Conservation (phyloP, 2,329 filamentous ascomycete genomes). For the Pyrenochaeta sp. region DNA sequence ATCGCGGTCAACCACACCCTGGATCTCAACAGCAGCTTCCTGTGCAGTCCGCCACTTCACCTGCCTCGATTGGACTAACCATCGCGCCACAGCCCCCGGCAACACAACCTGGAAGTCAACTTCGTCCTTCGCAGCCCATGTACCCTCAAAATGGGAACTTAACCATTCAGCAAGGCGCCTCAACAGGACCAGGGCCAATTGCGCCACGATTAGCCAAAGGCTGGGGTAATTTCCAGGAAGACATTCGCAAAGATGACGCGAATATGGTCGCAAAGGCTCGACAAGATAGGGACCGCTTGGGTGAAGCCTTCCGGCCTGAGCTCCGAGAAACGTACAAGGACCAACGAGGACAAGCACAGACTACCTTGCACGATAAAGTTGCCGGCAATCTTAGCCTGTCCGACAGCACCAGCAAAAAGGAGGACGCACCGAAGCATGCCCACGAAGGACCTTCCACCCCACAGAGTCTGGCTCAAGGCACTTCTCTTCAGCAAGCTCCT, state of each 20-base stretch:
- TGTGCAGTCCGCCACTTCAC: slow-evolving; percentile 30
- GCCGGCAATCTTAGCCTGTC: slow-evolving; percentile 19
- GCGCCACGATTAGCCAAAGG: slow-evolving; percentile 38
- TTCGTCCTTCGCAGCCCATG: slow-evolving; percentile 28
- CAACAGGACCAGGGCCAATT: slow-evolving; percentile 34
- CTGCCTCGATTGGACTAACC: slow-evolving; percentile 32
- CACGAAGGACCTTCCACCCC: slow-evolving; percentile 33
- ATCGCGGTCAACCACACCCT: slow-evolving; percentile 55
- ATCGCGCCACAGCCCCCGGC: slow-evolving; percentile 22
- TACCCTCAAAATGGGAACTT: slow-evolving; percentile 23
- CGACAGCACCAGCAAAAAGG: slow-evolving; percentile 27
- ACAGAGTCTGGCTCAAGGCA: slow-evolving; percentile 26
- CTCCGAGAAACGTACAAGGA: slow-evolving; percentile 44
- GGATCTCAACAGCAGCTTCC: slow-evolving; percentile 35
- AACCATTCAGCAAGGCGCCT: slow-evolving; percentile 19
- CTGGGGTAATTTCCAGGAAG: slow-evolving; percentile 42
- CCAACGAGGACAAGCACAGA: slow-evolving; percentile 37
- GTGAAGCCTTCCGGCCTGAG: slow-evolving; percentile 40
- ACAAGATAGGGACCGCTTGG: slow-evolving; percentile 37
- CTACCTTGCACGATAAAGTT: slow-evolving; percentile 36
- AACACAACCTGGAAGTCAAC: slow-evolving; percentile 23
- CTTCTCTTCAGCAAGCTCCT: slow-evolving; percentile 32
- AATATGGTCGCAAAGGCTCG: slow-evolving; percentile 30
- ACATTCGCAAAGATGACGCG: slow-evolving; percentile 41
- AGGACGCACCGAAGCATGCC: slow-evolving; percentile 31